Conservation (phyloP, 768 basidiomycete species). For the Boletus vinaceobasis region DNA sequence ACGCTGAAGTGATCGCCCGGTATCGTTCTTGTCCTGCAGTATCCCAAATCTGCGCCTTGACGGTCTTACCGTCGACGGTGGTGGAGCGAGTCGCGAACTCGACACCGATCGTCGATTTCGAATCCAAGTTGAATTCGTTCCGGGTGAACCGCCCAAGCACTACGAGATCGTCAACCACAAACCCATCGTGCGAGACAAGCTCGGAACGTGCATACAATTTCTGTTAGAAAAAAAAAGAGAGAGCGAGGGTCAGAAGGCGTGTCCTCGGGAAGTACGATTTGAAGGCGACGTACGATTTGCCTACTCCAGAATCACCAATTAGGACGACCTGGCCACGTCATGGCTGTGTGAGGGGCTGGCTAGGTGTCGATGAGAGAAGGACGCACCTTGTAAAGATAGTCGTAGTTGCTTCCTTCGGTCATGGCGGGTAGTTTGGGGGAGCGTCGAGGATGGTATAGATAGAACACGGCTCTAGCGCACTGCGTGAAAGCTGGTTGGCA, state of each 20-base stretch:
- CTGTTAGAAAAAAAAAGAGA: conserved; percentile 17
- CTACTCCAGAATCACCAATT: conserved; percentile 98
- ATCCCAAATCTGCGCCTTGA: conserved; percentile 99
- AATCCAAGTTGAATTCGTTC: conserved; percentile 98
- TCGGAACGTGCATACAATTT: conserved; percentile 29
- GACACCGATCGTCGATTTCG: conserved; percentile 98
- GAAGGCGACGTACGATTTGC: conserved; percentile 85
- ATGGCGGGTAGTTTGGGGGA: conserved; percentile 38
- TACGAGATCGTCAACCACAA: conserved; percentile 30
- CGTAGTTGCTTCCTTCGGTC: conserved; percentile 95
- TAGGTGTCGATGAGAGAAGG: neutral
- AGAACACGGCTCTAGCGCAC: conserved; percentile 2
- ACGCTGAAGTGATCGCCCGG: conserved; percentile 97
- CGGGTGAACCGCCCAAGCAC: conserved; percentile 99
- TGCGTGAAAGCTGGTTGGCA: conserved; percentile 2
- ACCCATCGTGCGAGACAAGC: neutral
- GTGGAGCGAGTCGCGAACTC: conserved; percentile 97
- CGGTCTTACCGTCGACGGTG: conserved; percentile 92
- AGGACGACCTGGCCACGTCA: conserved; percentile 76
- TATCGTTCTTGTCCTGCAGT: conserved; percentile 98
- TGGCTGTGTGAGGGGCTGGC: neutral
- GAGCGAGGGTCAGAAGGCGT: neutral
- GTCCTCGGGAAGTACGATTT: neutral
- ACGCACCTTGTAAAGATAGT: conserved; percentile 95
- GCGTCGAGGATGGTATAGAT: conserved; percentile 11